Evolutionary conservation across 1,284 basidiomycete genomes (phyloP).

Genomic region (Papiliotrema laurentii): DNA sequence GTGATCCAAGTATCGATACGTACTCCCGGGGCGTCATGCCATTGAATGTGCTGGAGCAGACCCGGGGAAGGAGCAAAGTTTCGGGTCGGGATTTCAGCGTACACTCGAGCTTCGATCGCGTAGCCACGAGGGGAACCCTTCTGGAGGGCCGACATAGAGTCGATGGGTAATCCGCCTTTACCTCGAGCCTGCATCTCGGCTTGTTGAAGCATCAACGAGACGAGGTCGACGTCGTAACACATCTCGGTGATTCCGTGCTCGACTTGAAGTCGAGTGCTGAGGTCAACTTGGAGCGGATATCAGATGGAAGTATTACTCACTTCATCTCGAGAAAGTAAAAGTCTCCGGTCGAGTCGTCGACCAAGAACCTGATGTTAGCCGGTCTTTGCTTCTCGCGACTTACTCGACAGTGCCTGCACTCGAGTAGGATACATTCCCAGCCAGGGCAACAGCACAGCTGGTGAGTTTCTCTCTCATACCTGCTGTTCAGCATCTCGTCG

Average conservation of each 20-base stretch:
- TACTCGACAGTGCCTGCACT: too few species aligned
- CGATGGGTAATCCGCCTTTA: too few species aligned
- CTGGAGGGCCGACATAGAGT: slow-evolving; percentile 17
- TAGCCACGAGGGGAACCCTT: slow-evolving; percentile 22
- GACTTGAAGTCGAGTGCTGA: slow-evolving; percentile 50
- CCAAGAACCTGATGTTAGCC: too few species aligned
- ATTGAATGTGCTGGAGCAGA: slow-evolving; percentile 57
- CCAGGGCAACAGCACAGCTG: too few species aligned
- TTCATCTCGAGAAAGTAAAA: slow-evolving; percentile 75
- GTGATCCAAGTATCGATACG: slow-evolving; percentile 44
- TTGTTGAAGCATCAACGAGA: slow-evolving; percentile 58
- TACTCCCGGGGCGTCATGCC: slow-evolving; percentile 38
- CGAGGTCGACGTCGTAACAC: slow-evolving; percentile 59
- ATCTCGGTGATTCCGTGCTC: slow-evolving; percentile 67
- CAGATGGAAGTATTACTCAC: slow-evolving; percentile 32
- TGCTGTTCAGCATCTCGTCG: too few species aligned
- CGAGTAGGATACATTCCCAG: too few species aligned
- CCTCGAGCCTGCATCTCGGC: too few species aligned
- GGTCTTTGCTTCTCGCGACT: too few species aligned
- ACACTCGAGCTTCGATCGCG: slow-evolving; percentile 63
- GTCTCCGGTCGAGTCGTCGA: slow-evolving; percentile 23
- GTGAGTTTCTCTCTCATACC: too few species aligned
- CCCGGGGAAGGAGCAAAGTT: slow-evolving; percentile 62
- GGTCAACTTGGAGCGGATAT: too few species aligned
- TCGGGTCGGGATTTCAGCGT: slow-evolving; percentile 61